Evolutionary conservation across 1,139 yeast genomes (phyloP), one percentile per base, ranked within the genome.

Genomic region (Debaryomycetaceae sp.): DNA sequence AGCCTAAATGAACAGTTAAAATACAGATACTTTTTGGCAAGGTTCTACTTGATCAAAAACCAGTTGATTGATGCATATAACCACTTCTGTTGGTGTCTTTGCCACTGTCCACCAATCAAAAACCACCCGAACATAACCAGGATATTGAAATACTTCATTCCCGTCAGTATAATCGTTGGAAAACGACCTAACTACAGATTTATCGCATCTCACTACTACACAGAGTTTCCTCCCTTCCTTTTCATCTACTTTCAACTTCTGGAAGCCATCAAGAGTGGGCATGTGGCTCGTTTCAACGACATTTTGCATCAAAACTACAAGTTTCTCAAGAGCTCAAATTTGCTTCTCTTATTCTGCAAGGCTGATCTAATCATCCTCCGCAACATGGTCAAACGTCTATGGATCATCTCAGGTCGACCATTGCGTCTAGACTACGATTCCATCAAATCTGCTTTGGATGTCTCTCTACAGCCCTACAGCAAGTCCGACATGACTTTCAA

Each of bases 1-100:
- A 66, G 78, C 4, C 59, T 63, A 34, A 61, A 78, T 1, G 81
- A 82, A 45, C 78, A 78, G 41, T 70, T 85, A 5, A 83, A 81
- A 49, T 86, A 83, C 57, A 64, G 92, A 39, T 87, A 71, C 56
- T 78, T 81, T 51, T 67, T 85, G 34, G 89, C 89, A 0, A 72
- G 81, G 40, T 87, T 77, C 53, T 79, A 81, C 51, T 58, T 86
- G 37, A 72, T 78, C 33, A 82, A 82, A 43, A 75, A 78, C 44
- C 82, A 81, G 49, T 65, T 82, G 26, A 61, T 67, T 9, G 73
- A 70, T 39, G 78, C 88, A 3, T 81, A 70, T 49, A 55, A 61
- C 19, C 89, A 87, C 53, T 66, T 87, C 34, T 51, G 62, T 24
- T 83, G 89, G 86, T 80, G 91, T 43, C 75, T 79, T 39, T 42